Evolutionary conservation across 176 grass and related monocot species (phyloP), one percentile per base, ranked within the genome.

Genomic region (Oryza nivara): DNA sequence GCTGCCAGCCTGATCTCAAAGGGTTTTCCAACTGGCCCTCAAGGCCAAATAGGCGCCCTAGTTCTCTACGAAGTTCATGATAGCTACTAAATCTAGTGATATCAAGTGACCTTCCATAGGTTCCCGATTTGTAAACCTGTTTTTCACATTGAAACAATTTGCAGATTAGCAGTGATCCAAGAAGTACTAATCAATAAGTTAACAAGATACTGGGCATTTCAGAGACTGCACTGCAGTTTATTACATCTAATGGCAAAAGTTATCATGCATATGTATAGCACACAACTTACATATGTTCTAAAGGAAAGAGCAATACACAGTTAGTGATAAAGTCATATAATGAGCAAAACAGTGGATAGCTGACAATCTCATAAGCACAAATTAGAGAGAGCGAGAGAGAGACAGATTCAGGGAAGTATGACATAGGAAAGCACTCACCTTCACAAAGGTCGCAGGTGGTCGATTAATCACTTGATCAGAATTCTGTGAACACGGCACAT

Each of bases 1-100:
- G 96, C 96, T 98, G 96, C 96, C 96, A 98, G 96, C 96, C 96
- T 98, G 96, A 98, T 98, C 96, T 98, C 83, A 92, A 70, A 43
- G 96, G 93, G 87, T 98, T 87, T 90, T 98, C 96, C 91, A 98
- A 95, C 75, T 95, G 89, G 80, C 91, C 96, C 69, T 95, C 91
- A 22, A 98, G 89, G 80, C 93, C 96, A 78, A 98, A 98, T 87
- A 98, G 88, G 65, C 70, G 86, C 85, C 91, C 96, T 67, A 98
- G 84, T 63, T 98, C 96, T 58, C 91, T 85, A 79, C 92, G 91
- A 23, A 98, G 79, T 66, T 95, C 96, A 11, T 88, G 85, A 32
- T 98, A 98, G n/a, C 88, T 94, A 81, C 87, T 92, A 87, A 98
- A 98, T 70, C 91, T 89, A 65, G 91, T 93, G 75, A 98, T 98